Evolutionary conservation across 2,329 filamentous ascomycete genomes (phyloP).

Genomic region (Trichoderma koningii): DNA sequence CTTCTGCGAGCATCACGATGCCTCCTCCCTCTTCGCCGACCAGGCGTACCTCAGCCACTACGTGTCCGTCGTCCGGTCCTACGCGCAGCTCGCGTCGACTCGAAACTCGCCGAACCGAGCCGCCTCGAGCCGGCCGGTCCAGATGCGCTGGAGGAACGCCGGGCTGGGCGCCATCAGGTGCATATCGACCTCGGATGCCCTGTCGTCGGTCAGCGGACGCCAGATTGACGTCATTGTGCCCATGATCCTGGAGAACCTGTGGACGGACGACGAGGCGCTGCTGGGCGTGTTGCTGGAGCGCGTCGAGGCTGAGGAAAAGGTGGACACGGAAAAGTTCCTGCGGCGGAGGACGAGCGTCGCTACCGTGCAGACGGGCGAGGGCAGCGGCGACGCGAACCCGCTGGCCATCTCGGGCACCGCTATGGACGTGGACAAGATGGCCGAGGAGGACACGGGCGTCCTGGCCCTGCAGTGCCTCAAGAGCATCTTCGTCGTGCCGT

Average conservation of each 20-base stretch:
- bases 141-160: slow-evolving; percentile 74
- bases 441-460: slow-evolving; percentile 84
- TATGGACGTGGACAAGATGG: slow-evolving; percentile 83
- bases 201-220: slow-evolving; percentile 72
- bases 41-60: slow-evolving; percentile 81
- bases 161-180: slow-evolving; percentile 79
- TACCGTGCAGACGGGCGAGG: slow-evolving; percentile 69
- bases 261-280: slow-evolving; percentile 70
- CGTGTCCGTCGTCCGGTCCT: slow-evolving; percentile 76
- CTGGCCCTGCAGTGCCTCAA: slow-evolving; percentile 84
- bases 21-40: slow-evolving; percentile 80
- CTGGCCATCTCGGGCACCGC: slow-evolving; percentile 78
- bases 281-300: slow-evolving; percentile 69
- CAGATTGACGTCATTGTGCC: slow-evolving; percentile 80
- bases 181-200: slow-evolving; percentile 75
- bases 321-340: slow-evolving; percentile 63
- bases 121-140: slow-evolving; percentile 68
- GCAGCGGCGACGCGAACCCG: slow-evolving; percentile 63
- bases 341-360: slow-evolving; percentile 76
- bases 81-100: slow-evolving; percentile 77
- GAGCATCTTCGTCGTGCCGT: slow-evolving; percentile 80
- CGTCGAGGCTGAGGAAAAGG: slow-evolving; percentile 67
- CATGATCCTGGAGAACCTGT: slow-evolving; percentile 83
- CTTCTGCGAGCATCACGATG: slow-evolving; percentile 87
- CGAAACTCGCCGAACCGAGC: slow-evolving; percentile 54